Conservation (phyloP, 352 stramenopile genomes). For the Phytophthora parvispora region DNA sequence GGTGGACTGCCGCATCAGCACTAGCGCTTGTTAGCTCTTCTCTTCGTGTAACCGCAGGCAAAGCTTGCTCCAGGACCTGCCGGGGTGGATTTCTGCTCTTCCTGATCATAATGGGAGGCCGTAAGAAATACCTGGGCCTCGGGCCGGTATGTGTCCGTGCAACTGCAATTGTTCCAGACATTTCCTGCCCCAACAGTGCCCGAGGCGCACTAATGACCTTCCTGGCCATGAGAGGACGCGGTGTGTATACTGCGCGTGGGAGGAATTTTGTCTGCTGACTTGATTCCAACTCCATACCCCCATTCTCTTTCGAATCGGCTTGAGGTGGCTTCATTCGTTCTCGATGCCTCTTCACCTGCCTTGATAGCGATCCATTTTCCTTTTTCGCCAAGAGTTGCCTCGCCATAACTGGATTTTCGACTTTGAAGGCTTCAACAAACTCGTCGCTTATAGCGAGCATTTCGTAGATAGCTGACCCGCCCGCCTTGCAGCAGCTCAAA, state of each 20-base stretch:
- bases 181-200: background rate
- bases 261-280: background rate
- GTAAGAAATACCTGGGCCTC: background rate
- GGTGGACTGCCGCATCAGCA: background rate
- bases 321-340: background rate
- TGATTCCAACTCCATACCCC: background rate
- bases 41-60: background rate
- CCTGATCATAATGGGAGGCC: background rate
- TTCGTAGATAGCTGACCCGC: slow-evolving; percentile 27
- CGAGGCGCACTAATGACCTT: background rate
- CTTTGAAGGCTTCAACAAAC: slow-evolving; percentile 27
- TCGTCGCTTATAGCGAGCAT: slow-evolving; percentile 26
- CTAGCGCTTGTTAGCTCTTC: background rate
- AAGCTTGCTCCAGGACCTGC: background rate
- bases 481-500: slow-evolving; percentile 12
- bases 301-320: background rate
- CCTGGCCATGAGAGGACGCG: background rate
- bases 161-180: background rate
- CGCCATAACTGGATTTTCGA: slow-evolving; percentile 23
- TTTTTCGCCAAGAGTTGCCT: slow-evolving; percentile 11
- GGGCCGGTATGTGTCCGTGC: background rate
- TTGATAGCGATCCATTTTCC: background rate
- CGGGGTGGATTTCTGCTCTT: background rate
- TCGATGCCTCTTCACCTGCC: background rate
- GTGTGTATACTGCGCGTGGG: background rate